phyloP scores from a whole-genome alignment of 192 early-diverging fungal species.

The Podila epicladia region DNA sequence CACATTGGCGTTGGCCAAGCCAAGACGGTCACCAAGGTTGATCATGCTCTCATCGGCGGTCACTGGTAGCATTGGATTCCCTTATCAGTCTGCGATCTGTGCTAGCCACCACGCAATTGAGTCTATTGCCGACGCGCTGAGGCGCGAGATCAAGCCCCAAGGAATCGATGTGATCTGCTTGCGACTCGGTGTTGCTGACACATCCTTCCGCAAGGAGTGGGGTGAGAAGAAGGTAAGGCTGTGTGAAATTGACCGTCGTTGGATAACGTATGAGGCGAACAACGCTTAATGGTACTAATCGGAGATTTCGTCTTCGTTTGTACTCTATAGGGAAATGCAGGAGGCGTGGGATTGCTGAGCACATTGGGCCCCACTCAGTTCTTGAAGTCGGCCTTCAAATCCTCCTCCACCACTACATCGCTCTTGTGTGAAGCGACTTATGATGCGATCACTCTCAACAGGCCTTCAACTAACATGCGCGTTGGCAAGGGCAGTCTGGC shows the following conservation, averaged over 20 bases:
- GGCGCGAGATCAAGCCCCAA: constrained; percentile 56
- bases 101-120: constrained; percentile 60
- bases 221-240: constrained; percentile 12
- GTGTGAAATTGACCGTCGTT: too few species aligned
- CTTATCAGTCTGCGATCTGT: constrained; percentile 43
- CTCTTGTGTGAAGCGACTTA: constrained; percentile 28
- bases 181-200: constrained; percentile 21
- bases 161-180: constrained; percentile 58
- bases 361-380: constrained; percentile 22
- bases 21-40: constrained; percentile 32
- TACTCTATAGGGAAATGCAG: neutral
- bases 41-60: constrained; percentile 32
- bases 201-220: constrained; percentile 35
- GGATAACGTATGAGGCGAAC: too few species aligned
- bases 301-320: too few species aligned
- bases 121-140: constrained; percentile 51
- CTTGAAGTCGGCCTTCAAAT: constrained; percentile 18
- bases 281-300: too few species aligned
- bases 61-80: constrained; percentile 44
- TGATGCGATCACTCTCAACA: constrained; percentile 33
- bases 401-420: constrained; percentile 12
- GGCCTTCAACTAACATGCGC: constrained; percentile 6
- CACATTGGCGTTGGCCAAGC: constrained; percentile 29
- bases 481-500: constrained; percentile 34
- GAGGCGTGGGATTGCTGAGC: constrained; percentile 18